These are phyloP conservation scores for Cryptosporidium andersoni DNA, from an alignment of 169 alveolate genomes.

Conservation along the genomic window DNA sequence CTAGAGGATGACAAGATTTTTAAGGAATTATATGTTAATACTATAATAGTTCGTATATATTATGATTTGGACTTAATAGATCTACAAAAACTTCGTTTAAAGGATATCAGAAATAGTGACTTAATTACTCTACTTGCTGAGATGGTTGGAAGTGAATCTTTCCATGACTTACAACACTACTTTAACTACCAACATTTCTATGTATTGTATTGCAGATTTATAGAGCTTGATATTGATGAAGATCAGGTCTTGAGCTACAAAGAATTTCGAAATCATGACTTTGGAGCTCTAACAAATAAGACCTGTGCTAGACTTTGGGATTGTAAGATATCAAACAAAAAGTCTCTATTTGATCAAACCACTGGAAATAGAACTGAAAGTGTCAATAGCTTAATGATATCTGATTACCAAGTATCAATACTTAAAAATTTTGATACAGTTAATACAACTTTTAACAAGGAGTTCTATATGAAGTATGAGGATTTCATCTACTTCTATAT, in stretches of 20 bases:
- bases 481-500: constrained; percentile 85
- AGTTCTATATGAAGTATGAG: constrained; percentile 80
- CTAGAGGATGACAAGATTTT: constrained; percentile 17
- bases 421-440: no score
- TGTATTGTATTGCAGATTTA: constrained; percentile 86
- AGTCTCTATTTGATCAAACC: constrained; percentile 70
- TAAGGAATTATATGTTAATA: constrained; percentile 82
- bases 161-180: constrained; percentile 73
- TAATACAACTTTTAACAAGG: no score
- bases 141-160: constrained; percentile 81
- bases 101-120: constrained; percentile 83
- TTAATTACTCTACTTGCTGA: constrained; percentile 74
- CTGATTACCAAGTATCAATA: no score
- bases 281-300: constrained; percentile 82
- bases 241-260: constrained; percentile 84
- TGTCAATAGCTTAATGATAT: no score
- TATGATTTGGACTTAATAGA: constrained; percentile 81
- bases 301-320: constrained; percentile 86
- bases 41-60: constrained; percentile 84
- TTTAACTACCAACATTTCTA: constrained; percentile 88
- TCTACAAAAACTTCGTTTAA: constrained; percentile 80
- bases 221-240: constrained; percentile 87
- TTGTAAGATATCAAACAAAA: constrained; percentile 82
- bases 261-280: constrained; percentile 83
- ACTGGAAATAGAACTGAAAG: constrained; percentile 1